phyloP scores from a whole-genome alignment of 331 rosid genomes.

The Dryas integrifolia region DNA sequence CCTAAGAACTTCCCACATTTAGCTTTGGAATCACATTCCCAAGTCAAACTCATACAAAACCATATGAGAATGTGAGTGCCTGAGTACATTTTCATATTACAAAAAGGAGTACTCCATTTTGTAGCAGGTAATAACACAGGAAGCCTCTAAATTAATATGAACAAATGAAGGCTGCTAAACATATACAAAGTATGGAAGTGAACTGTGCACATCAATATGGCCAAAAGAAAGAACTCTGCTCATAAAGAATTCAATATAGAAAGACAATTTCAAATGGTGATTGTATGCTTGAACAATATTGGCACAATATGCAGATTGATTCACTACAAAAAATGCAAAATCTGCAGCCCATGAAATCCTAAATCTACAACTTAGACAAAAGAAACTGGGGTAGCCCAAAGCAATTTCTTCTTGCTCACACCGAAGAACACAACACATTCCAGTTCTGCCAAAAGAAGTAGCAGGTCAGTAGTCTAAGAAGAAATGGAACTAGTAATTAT shows the following conservation, averaged over 20 bases:
- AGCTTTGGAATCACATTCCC: too few species aligned
- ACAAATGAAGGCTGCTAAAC: too few species aligned
- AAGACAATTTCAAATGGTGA: neutral
- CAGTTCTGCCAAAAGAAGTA: slow-evolving; percentile 6
- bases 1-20: too few species aligned
- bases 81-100: too few species aligned
- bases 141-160: too few species aligned
- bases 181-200: neutral
- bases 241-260: neutral
- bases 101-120: too few species aligned
- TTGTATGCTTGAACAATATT: neutral
- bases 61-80: too few species aligned
- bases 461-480: slow-evolving; percentile 7
- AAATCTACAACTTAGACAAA: slow-evolving; percentile 8
- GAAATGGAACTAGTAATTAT: neutral
- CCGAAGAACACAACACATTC: neutral
- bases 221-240: neutral
- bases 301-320: too few species aligned
- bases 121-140: too few species aligned
- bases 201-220: neutral
- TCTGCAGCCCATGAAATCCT: neutral
- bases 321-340: too few species aligned
- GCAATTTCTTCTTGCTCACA: neutral
- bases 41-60: too few species aligned
- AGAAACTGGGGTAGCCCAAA: neutral